Conservation (phyloP, 805 yeast species). For the Barnettozyma pratensis region DNA sequence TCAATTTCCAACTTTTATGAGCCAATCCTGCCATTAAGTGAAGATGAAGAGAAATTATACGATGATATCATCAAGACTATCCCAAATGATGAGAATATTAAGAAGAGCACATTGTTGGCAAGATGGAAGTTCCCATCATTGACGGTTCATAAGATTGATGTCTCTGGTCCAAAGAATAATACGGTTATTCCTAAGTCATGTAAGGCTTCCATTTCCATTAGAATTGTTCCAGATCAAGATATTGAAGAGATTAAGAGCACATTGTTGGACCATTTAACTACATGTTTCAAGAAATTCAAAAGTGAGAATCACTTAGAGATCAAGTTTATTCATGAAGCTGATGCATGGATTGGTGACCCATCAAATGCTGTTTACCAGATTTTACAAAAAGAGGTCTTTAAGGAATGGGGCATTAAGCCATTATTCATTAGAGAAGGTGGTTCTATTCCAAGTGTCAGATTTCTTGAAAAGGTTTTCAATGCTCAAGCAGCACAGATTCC, state of each 20-base stretch:
- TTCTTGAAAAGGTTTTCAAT: constrained; percentile 70
- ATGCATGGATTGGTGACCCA: constrained; percentile 94
- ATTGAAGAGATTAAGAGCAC: constrained; percentile 48
- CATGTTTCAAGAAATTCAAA: constrained; percentile 42
- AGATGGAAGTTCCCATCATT: constrained; percentile 91
- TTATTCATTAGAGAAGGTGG: constrained; percentile 94
- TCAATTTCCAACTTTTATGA: constrained; percentile 67
- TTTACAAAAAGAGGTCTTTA: constrained; percentile 52
- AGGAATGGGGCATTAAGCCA: constrained; percentile 80
- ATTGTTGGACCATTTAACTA: constrained; percentile 42
- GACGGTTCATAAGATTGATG: constrained; percentile 77
- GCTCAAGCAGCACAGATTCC: constrained; percentile 96
- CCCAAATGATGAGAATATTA: constrained; percentile 22
- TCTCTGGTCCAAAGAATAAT: constrained; percentile 85
- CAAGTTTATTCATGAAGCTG: constrained; percentile 75
- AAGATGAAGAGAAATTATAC: constrained; percentile 56
- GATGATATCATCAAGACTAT: constrained; percentile 49
- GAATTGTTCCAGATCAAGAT: constrained; percentile 88
- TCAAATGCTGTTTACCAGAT: constrained; percentile 66
- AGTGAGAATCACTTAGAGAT: constrained; percentile 61
- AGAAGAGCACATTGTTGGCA: constrained; percentile 53
- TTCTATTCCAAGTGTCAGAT: constrained; percentile 85
- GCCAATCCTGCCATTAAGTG: constrained; percentile 52
- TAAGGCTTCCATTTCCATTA: constrained; percentile 68
- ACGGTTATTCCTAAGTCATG: constrained; percentile 87